phyloP scores from a whole-genome alignment of 2,329 filamentous ascomycete species.

The Aureobasidium sp. region DNA sequence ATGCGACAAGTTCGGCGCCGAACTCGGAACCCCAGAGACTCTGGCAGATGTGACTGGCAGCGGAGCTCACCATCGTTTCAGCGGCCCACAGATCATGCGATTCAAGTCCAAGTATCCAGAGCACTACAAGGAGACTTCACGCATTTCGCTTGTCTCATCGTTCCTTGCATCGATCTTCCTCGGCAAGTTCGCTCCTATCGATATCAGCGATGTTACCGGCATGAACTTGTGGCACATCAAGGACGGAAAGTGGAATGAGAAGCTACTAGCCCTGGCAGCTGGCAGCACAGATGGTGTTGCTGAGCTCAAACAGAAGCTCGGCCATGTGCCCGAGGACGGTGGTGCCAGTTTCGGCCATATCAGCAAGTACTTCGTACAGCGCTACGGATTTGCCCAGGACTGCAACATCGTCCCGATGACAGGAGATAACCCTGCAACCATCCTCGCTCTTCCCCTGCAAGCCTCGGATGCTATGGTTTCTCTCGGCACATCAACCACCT shows the following conservation, averaged over 20 bases:
- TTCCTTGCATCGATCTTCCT: conserved; percentile 89
- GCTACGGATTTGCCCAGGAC: conserved; percentile 68
- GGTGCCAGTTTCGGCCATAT: conserved; percentile 71
- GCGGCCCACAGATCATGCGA: conserved; percentile 90
- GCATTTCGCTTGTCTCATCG: conserved; percentile 90
- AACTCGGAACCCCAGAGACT: conserved; percentile 57
- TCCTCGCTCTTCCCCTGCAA: conserved; percentile 79
- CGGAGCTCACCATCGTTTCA: conserved; percentile 94
- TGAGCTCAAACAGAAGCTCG: conserved; percentile 70
- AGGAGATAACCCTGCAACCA: conserved; percentile 93
- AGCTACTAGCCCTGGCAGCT: conserved; percentile 68
- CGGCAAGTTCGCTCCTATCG: conserved; percentile 77
- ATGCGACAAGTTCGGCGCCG: conserved; percentile 78
- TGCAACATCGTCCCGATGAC: conserved; percentile 83
- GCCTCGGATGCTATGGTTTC: conserved; percentile 90
- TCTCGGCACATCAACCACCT: conserved; percentile 90
- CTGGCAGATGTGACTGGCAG: conserved; percentile 81
- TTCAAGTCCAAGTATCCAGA: conserved; percentile 74
- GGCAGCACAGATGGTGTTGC: conserved; percentile 53
- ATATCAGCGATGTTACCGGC: conserved; percentile 89
- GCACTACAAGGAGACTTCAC: conserved; percentile 70
- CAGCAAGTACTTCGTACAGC: conserved; percentile 67
- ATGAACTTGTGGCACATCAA: conserved; percentile 96
- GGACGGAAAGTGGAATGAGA: conserved; percentile 63
- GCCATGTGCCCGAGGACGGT: conserved; percentile 71